Base-by-base conservation (phyloP, 495 filamentous ascomycete genomes). In the Niebla homalea region DNA sequence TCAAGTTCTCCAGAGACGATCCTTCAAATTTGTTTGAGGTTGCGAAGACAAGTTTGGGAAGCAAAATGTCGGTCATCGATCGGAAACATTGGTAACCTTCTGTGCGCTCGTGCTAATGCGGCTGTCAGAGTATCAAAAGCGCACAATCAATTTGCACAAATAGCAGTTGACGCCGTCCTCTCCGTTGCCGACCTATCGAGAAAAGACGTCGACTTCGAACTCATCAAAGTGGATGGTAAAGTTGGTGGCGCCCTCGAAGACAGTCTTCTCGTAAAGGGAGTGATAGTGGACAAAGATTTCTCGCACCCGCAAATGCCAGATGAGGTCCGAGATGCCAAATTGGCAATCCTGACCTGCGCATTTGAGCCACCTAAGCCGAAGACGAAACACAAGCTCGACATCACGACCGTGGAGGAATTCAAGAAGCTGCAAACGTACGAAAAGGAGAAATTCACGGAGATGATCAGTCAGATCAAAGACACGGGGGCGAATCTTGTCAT, bases 311-410 rank as follows among this genome's bases (percentile, higher is more conserved):
- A 99, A 66, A 99, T 99, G 92, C 92, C 92, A 23, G 81, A 81
- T 45, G 84, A 94, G 66, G 90, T 99, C 47, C 73, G 70, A 48
- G 86, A 99, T 68, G 92, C 93, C 58, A 97, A 96, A 70, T 76
- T 99, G 60, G 92, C 92, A 37, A 97, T 99, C 59, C 72, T 99
- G 41, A 99, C 92, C 39, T 99, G 92, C 64, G 89, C 92, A 1
- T 97, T 99, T 66, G 92, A 99, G 70, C 92, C 92, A n/a, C 92
- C 92, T 15, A 99, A 99, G 76, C 92, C 92, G 43, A 99, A 99
- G 80, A 99, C 92, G 22, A 99, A 99, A 78, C 92, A 99, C 71
- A 95, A 94, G 77, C 77, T 99, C 26, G 93, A 99, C 58, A 99
- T 99, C 64, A 93, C 89, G 49, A 85, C 80, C 43, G 90, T 99